These are phyloP conservation scores for Melaleuca quinquenervia DNA, from an alignment of 345 rosid genomes.

Conservation along the genomic window DNA sequence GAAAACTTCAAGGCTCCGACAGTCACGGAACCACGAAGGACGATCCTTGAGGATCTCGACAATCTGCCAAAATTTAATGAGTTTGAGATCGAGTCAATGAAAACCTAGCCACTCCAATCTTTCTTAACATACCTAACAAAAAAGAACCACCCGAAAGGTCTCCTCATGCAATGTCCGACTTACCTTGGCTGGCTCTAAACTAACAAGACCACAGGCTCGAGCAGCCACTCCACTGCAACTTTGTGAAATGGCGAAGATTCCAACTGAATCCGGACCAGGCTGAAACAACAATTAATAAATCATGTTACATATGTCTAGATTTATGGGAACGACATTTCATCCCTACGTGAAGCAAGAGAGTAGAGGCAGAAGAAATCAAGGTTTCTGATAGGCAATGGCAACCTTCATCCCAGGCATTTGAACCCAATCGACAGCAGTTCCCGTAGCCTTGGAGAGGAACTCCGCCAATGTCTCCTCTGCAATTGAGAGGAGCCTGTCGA, in stretches of 20 bases:
- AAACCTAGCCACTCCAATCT: neutral
- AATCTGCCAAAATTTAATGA: constrained; percentile 32
- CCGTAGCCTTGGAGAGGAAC: constrained; percentile 99
- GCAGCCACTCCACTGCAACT: constrained; percentile 99
- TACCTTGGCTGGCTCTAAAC: constrained; percentile 95
- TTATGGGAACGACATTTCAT: neutral
- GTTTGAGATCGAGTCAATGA: neutral
- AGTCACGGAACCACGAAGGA: constrained; percentile 96
- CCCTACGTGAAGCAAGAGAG: neutral
- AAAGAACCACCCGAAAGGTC: neutral
- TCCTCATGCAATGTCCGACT: neutral
- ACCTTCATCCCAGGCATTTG: constrained; percentile 99
- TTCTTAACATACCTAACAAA: neutral
- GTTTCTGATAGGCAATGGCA: neutral
- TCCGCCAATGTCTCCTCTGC: constrained; percentile 99
- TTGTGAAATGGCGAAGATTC: constrained; percentile 99
- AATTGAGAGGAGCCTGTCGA: constrained; percentile 81
- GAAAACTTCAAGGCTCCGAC: constrained; percentile 95
- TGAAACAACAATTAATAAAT: constrained; percentile 5
- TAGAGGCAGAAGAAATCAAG: neutral
- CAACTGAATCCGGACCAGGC: constrained; percentile 99
- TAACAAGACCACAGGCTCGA: constrained; percentile 99
- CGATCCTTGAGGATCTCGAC: constrained; percentile 99
- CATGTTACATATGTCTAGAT: neutral
- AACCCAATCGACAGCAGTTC: constrained; percentile 99